Evolutionary conservation across 805 yeast species (phyloP).

Genomic region (Spathaspora arborariae): DNA sequence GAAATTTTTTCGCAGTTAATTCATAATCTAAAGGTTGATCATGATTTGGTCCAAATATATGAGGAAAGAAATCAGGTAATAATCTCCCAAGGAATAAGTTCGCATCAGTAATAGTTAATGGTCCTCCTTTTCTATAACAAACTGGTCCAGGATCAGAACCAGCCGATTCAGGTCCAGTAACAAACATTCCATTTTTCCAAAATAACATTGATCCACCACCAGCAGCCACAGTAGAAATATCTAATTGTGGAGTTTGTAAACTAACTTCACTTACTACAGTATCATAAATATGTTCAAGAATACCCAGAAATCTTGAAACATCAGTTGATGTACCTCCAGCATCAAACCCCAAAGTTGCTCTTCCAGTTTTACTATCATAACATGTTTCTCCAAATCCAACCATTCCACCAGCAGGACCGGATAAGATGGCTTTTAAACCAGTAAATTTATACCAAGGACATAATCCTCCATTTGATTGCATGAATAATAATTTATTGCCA

Average conservation of each 20-base stretch:
- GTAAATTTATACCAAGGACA: constrained; percentile 81
- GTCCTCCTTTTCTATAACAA: constrained; percentile 39
- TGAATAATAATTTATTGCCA: constrained; percentile 67
- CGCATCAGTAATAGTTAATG: constrained; percentile 38
- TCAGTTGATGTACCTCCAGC: constrained; percentile 48
- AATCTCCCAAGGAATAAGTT: constrained; percentile 32
- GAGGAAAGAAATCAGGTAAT: constrained; percentile 35
- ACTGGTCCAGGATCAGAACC: constrained; percentile 41
- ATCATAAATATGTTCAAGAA: constrained; percentile 39
- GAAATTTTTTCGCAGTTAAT: constrained; percentile 49
- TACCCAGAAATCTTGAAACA: constrained; percentile 40
- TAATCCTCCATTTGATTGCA: constrained; percentile 97
- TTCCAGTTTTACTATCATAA: constrained; percentile 33
- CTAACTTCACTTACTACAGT: constrained; percentile 43
- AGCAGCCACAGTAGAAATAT: constrained; percentile 44
- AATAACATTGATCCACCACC: constrained; percentile 42
- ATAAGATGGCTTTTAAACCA: constrained; percentile 81
- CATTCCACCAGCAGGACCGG: constrained; percentile 98
- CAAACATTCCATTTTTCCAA: constrained; percentile 37
- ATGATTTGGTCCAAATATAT: constrained; percentile 35
- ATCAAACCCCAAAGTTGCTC: constrained; percentile 38
- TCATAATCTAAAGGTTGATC: constrained; percentile 30
- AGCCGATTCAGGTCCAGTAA: constrained; percentile 40
- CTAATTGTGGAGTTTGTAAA: constrained; percentile 43
- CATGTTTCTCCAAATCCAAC: constrained; percentile 90